Percentiles rank a stretch among this genome's conserved stretches.
Evolutionary conservation across 139 green algal species (phyloP).

Genomic region (Haematococcus sp.): DNA sequence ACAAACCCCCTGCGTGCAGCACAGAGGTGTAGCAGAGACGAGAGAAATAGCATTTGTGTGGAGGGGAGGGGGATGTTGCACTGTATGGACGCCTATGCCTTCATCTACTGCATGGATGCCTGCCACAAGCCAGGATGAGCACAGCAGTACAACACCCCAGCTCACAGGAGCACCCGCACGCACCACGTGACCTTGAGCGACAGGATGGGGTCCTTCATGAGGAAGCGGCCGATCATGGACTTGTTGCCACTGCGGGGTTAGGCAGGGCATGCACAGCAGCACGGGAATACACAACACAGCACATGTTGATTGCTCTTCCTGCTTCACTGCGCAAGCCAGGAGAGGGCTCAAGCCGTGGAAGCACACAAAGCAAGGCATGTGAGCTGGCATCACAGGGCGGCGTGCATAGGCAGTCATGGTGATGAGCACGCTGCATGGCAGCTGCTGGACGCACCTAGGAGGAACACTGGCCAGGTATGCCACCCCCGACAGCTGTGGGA

Average conservation of each 20-base stretch:
- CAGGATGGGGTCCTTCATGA: conserved; percentile 41
- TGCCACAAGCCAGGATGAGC: no score
- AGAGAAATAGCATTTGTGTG: no score
- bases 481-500: conserved; percentile 41
- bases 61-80: no score
- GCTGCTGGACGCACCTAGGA: conserved; percentile 26
- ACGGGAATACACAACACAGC: neutral
- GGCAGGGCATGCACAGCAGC: neutral
- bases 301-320: no score
- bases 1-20: conserved; percentile 60
- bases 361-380: no score
- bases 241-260: conserved; percentile 57
- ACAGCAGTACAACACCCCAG: neutral
- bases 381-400: no score
- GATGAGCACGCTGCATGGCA: neutral
- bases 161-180: neutral
- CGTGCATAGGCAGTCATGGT: neutral
- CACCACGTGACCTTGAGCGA: conserved; percentile 71
- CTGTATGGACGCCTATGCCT: no score
- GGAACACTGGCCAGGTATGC: conserved; percentile 60
- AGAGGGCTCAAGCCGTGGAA: no score
- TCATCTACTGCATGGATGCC: no score
- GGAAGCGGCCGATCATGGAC: conserved; percentile 51
- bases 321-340: no score
- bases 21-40: no score